phyloP scores from a whole-genome alignment of 495 filamentous ascomycete genomes.

The Cercophora newfieldiana region DNA sequence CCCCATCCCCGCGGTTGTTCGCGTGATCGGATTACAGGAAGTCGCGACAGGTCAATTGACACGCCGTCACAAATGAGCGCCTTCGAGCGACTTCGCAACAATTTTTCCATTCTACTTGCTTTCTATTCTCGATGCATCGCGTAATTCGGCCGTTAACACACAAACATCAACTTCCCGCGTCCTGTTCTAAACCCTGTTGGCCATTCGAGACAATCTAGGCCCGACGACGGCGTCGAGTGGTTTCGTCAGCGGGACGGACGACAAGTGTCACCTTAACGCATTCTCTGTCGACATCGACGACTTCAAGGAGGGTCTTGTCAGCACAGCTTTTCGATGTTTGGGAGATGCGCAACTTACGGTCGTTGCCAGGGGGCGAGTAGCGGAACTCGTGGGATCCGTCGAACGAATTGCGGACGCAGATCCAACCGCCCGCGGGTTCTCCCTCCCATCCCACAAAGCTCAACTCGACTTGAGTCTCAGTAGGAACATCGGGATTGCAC shows the following conservation, averaged over 20 bases:
- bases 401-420: neutral
- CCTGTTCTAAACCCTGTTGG: neutral
- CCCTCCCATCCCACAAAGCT: neutral
- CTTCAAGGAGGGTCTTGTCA: slow-evolving; percentile 20
- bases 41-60: neutral
- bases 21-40: neutral
- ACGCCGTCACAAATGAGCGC: neutral
- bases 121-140: neutral
- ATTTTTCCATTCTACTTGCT: neutral
- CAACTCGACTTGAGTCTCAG: neutral
- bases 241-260: slow-evolving; percentile 4
- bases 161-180: neutral
- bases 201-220: neutral
- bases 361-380: slow-evolving; percentile 39
- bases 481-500: neutral
- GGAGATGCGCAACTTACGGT: slow-evolving; percentile 32
- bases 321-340: neutral
- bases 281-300: slow-evolving; percentile 35
- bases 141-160: neutral
- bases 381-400: neutral
- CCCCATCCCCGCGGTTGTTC: neutral
- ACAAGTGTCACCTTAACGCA: slow-evolving; percentile 44
- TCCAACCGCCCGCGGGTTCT: neutral
- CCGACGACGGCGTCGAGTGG: neutral
- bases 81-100: neutral